Evolutionary conservation across 345 rosid genomes (phyloP).

Genomic region (Salix dunnii): DNA sequence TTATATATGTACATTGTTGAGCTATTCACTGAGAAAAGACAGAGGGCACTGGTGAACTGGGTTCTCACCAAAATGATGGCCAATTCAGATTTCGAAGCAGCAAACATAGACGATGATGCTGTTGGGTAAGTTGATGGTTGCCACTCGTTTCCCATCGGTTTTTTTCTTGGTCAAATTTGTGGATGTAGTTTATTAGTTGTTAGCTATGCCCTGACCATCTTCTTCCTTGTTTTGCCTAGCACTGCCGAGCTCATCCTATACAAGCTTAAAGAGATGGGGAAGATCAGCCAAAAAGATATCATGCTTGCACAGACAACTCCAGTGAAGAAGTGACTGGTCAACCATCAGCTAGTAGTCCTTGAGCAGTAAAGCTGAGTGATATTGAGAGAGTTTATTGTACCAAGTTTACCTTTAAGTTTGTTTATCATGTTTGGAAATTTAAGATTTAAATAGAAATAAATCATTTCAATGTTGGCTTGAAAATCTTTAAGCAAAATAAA

Average conservation of each 20-base stretch:
- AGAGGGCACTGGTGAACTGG: slow-evolving; percentile 60
- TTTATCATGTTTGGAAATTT: too few relatives aligned
- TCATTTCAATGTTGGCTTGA: too few relatives aligned
- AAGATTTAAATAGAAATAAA: too few relatives aligned
- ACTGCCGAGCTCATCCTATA: slow-evolving; percentile 60
- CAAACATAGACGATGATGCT: slow-evolving; percentile 68
- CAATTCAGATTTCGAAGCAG: slow-evolving; percentile 66
- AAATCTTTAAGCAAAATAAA: too few relatives aligned
- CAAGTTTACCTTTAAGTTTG: neutral
- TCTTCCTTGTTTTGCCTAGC: slow-evolving; percentile 23
- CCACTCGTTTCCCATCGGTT: neutral
- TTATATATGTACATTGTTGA: slow-evolving; percentile 62
- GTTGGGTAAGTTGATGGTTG: slow-evolving; percentile 52
- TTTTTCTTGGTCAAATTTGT: neutral
- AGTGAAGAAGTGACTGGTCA: slow-evolving; percentile 13
- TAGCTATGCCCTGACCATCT: neutral
- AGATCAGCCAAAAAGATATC: slow-evolving; percentile 62
- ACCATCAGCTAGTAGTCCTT: neutral
- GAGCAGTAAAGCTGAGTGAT: neutral
- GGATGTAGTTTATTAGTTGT: neutral
- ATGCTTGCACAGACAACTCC: slow-evolving; percentile 34
- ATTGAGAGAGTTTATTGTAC: neutral
- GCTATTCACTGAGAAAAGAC: slow-evolving; percentile 58
- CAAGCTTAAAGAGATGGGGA: slow-evolving; percentile 88
- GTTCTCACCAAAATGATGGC: slow-evolving; percentile 65